Evolutionary conservation across 305 asterid genomes (phyloP).

Genomic region (Fraxinus albicans): DNA sequence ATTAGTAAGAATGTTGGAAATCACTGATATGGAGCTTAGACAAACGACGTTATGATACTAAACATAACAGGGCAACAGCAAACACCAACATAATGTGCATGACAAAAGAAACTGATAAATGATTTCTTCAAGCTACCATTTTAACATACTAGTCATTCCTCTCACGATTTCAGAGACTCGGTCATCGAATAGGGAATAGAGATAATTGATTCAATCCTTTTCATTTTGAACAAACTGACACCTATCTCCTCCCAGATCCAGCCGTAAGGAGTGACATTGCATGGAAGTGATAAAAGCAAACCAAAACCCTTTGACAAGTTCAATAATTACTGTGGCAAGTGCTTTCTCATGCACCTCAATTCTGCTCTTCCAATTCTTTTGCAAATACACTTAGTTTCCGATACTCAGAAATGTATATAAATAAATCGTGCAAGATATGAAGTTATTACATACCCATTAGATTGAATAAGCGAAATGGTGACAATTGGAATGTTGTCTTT

Average conservation of each 20-base stretch:
- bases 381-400: constrained; percentile 17
- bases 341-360: constrained; percentile 12
- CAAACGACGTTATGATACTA: neutral
- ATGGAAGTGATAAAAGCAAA: neutral
- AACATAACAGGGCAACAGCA: neutral
- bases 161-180: neutral
- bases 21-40: neutral
- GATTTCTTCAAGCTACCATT: neutral
- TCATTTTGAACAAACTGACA: constrained; percentile 10
- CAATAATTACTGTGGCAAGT: constrained; percentile 1
- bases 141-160: neutral
- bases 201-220: neutral
- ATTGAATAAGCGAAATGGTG: constrained; percentile 92
- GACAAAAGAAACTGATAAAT: constrained; percentile 2
- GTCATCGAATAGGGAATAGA: constrained; percentile 5
- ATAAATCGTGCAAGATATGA: constrained; percentile 3
- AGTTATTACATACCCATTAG: constrained; percentile 69
- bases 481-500: constrained; percentile 82
- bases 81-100: neutral
- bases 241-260: neutral
- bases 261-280: constrained; percentile 5
- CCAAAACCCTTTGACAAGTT: neutral
- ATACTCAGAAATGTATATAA: neutral
- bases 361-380: constrained; percentile 1
- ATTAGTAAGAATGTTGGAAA: neutral